phyloP scores from a whole-genome alignment of 1,284 basidiomycete species.

The Cryptococcus jaspeensis region DNA sequence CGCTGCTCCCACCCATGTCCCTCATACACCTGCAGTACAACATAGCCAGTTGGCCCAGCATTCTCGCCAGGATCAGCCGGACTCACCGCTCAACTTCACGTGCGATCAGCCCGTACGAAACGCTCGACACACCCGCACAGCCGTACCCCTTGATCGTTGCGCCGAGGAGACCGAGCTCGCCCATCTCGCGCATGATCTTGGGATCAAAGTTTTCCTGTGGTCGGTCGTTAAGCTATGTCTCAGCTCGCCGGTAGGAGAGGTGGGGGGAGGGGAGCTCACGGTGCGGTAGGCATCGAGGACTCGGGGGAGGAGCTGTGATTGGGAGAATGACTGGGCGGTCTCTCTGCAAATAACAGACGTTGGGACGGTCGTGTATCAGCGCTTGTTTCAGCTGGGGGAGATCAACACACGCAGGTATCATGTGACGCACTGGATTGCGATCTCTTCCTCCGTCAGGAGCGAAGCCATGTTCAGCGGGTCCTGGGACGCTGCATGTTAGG shows the following conservation, averaged over 20 bases:
- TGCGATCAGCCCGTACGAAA: constrained; percentile 90
- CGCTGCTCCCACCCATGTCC: background rate
- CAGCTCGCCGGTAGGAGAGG: background rate
- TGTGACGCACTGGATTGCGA: constrained; percentile 70
- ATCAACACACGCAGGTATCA: background rate
- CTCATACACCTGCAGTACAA: background rate
- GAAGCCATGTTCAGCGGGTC: constrained; percentile 75
- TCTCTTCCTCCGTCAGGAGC: constrained; percentile 84
- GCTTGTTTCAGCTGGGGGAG: background rate
- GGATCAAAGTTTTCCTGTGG: constrained; percentile 69
- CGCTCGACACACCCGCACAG: constrained; percentile 88
- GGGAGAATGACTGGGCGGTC: constrained; percentile 76
- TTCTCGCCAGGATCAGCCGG: background rate
- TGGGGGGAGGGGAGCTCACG: constrained; percentile 60
- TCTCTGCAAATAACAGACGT: constrained; percentile 51
- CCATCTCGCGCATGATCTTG: constrained; percentile 82
- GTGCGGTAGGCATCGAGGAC: constrained; percentile 84
- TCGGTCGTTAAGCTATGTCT: background rate
- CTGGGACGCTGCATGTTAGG: constrained; percentile 7
- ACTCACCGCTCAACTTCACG: constrained; percentile 84
- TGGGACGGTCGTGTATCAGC: background rate
- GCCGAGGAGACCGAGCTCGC: constrained; percentile 84
- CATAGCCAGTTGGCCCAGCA: background rate
- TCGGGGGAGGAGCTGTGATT: constrained; percentile 80
- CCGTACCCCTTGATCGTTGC: constrained; percentile 91